Conservation (phyloP, 1,139 yeast species). For the Saccharomyces hybrid region DNA sequence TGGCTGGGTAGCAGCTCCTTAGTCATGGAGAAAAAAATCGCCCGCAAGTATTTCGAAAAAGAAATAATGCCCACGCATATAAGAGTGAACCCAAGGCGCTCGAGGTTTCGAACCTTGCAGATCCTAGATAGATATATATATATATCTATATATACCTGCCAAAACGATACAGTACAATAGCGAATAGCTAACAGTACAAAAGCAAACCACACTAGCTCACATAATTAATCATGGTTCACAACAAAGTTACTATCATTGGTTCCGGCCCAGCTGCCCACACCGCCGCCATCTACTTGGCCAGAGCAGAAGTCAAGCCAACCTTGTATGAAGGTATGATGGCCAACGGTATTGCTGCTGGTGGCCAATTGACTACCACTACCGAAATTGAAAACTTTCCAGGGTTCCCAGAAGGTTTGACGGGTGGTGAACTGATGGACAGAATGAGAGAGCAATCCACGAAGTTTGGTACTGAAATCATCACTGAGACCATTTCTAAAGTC, state of each 20-base stretch:
- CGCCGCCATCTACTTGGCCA: constrained; percentile 91
- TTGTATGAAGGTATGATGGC: constrained; percentile 95
- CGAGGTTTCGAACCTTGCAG: background rate
- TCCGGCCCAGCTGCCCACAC: constrained; percentile 99
- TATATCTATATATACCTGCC: background rate
- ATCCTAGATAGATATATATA: background rate
- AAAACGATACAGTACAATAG: background rate
- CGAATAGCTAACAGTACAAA: background rate
- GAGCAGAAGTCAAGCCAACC: constrained; percentile 93
- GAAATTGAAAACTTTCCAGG: constrained; percentile 98
- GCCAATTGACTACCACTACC: constrained; percentile 95
- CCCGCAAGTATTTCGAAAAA: background rate
- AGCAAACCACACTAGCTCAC: constrained; percentile 1
- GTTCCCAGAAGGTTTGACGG: constrained; percentile 90
- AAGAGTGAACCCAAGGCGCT: background rate
- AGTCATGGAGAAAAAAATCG: background rate
- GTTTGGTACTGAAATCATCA: constrained; percentile 88
- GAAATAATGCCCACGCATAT: background rate
- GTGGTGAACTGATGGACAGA: constrained; percentile 81
- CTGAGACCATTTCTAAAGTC: constrained; percentile 89
- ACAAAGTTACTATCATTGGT: constrained; percentile 86
- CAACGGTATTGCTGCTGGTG: constrained; percentile 97
- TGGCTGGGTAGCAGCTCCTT: background rate
- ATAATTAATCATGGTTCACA: constrained; percentile 59
- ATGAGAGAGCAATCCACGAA: constrained; percentile 83